These are phyloP conservation scores for Cryphonectria nitschkei DNA, from an alignment of 2,329 filamentous ascomycete genomes.

Conservation along the genomic window DNA sequence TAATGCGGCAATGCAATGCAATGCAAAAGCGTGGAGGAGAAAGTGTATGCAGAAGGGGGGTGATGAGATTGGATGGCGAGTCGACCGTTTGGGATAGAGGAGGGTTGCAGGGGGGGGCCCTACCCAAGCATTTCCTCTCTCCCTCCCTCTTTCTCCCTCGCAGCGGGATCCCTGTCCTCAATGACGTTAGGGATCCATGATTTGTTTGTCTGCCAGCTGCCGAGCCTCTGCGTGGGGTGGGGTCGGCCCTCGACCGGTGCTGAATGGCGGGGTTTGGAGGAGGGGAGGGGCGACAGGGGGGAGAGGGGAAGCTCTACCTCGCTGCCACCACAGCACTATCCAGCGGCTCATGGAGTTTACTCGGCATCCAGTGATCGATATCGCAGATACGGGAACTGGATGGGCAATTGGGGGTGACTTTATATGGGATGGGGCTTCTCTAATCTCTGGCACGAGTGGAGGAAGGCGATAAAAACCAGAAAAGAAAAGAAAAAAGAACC, in stretches of 20 bases:
- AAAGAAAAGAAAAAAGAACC: background rate
- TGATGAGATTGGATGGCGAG: background rate
- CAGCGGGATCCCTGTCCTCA: slow-evolving; percentile 13
- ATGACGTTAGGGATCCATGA: slow-evolving; percentile 16
- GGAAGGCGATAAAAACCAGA: background rate
- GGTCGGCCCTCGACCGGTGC: background rate
- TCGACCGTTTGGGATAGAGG: slow-evolving; percentile 1
- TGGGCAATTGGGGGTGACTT: background rate
- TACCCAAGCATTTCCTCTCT: background rate
- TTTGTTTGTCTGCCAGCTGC: slow-evolving; percentile 2
- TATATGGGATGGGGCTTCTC: background rate
- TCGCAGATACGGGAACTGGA: background rate
- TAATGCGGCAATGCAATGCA: slow-evolving; percentile 10
- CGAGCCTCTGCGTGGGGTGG: slow-evolving; percentile 6
- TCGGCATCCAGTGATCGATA: slow-evolving; percentile 24
- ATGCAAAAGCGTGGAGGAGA: background rate
- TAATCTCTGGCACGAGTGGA: background rate
- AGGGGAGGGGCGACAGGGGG: slow-evolving; percentile 13
- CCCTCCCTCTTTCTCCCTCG: background rate
- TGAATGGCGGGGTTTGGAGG: background rate
- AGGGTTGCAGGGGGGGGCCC: background rate
- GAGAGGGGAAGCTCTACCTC: background rate
- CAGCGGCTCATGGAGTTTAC: slow-evolving; percentile 26
- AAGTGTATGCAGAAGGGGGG: background rate
- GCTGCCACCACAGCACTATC: background rate